Percentiles rank a stretch among this genome's conserved stretches.
Evolutionary conservation across 768 basidiomycete genomes (phyloP).

Genomic region (Filobasidium wieringae): DNA sequence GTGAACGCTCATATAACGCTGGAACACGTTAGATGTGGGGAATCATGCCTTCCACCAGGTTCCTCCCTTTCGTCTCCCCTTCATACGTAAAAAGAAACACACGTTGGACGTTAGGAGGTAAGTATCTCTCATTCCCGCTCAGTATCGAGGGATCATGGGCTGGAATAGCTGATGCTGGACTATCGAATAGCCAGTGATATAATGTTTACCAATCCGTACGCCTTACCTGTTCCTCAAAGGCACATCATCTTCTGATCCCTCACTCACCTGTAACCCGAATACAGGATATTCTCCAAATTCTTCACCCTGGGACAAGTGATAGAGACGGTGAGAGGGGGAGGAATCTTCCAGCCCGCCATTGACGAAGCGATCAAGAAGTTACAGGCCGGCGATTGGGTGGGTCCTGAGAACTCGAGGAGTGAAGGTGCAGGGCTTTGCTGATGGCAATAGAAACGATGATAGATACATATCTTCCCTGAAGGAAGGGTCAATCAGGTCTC

Average conservation of each 20-base stretch:
- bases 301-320: conserved; percentile 82
- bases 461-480: conserved; percentile 87
- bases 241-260: conserved; percentile 14
- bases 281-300: conserved; percentile 67
- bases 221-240: conserved; percentile 4
- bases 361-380: conserved; percentile 70
- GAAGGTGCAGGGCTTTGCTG: neutral
- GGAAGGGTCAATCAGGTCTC: conserved; percentile 67
- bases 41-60: conserved; percentile 55
- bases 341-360: conserved; percentile 75
- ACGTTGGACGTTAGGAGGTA: conserved; percentile 72
- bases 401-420: conserved; percentile 26
- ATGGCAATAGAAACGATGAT: neutral
- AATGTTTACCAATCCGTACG: conserved; percentile 86
- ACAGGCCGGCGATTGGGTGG: conserved; percentile 73
- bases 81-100: conserved; percentile 38
- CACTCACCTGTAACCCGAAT: conserved; percentile 40
- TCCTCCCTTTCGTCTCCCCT: conserved; percentile 43
- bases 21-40: conserved; percentile 80
- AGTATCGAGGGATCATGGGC: neutral
- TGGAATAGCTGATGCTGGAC: neutral
- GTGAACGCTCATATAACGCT: too few species aligned
- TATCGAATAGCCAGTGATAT: conserved; percentile 59
- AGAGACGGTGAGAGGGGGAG: conserved; percentile 82
- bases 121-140: neutral